These are phyloP conservation scores for Phaeosphaeria sp. DNA, from an alignment of 2,329 filamentous ascomycete species.

Conservation along the genomic window DNA sequence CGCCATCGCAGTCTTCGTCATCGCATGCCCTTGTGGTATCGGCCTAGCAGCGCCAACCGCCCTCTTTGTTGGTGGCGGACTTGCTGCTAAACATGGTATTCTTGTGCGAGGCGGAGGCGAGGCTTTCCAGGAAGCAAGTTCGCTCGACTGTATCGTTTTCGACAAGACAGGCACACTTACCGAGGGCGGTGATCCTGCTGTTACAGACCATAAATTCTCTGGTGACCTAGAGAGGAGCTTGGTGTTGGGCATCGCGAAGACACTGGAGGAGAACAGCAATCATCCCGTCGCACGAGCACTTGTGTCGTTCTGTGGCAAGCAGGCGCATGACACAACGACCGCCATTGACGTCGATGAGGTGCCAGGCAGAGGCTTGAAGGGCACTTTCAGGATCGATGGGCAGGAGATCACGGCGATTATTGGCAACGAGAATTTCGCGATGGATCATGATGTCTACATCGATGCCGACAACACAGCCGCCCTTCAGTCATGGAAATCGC, in stretches of 20 bases:
- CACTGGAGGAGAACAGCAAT: slow-evolving; percentile 73
- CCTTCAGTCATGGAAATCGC: slow-evolving; percentile 50
- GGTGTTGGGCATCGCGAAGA: slow-evolving; percentile 63
- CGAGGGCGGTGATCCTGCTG: slow-evolving; percentile 71
- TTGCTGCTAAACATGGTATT: slow-evolving; percentile 81
- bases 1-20: slow-evolving; percentile 85
- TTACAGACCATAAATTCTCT: slow-evolving; percentile 62
- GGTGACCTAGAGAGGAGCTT: slow-evolving; percentile 39
- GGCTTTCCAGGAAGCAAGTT: slow-evolving; percentile 84
- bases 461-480: slow-evolving; percentile 17
- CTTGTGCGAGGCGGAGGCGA: slow-evolving; percentile 85
- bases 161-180: slow-evolving; percentile 90
- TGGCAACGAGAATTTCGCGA: slow-evolving; percentile 76
- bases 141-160: slow-evolving; percentile 79
- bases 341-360: slow-evolving; percentile 65
- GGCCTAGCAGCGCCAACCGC: slow-evolving; percentile 86
- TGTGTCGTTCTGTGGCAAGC: slow-evolving; percentile 64
- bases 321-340: slow-evolving; percentile 20
- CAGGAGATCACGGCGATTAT: slow-evolving; percentile 60
- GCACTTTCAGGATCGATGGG: slow-evolving; percentile 53
- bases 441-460: slow-evolving; percentile 44
- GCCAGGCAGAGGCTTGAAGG: slow-evolving; percentile 74
- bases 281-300: slow-evolving; percentile 79
- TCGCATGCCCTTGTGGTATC: slow-evolving; percentile 84
- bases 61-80: slow-evolving; percentile 79